These are phyloP conservation scores for Coniochaeta ligniaria DNA, from an alignment of 2,329 filamentous ascomycete species.

Conservation along the genomic window DNA sequence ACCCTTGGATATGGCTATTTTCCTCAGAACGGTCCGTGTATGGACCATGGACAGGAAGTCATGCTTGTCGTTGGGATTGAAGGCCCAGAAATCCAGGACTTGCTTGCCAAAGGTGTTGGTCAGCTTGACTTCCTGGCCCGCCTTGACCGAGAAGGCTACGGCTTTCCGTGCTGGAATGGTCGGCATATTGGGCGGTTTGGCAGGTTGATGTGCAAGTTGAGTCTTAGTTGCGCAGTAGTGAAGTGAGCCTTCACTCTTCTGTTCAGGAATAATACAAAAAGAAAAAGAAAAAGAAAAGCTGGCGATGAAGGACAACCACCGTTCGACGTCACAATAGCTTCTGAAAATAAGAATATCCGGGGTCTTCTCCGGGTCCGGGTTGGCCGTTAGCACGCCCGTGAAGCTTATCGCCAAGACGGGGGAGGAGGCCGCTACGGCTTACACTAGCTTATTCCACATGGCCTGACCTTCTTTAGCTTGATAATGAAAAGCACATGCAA, in stretches of 20 bases:
- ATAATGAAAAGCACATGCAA: too few relatives aligned
- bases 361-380: background rate
- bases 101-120: conserved; percentile 40
- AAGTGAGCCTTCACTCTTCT: too few relatives aligned
- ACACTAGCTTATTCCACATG: background rate
- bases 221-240: background rate
- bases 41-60: conserved; percentile 31
- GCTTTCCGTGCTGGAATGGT: conserved; percentile 33
- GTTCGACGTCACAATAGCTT: background rate
- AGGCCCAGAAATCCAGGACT: conserved; percentile 42
- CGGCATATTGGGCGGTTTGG: conserved; percentile 7
- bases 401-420: background rate
- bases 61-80: conserved; percentile 25
- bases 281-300: background rate
- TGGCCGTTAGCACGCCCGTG: background rate
- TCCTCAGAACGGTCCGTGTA: conserved; percentile 23
- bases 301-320: background rate
- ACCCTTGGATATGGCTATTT: conserved; percentile 18
- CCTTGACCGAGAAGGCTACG: conserved; percentile 26
- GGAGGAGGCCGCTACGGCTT: background rate
- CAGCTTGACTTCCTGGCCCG: conserved; percentile 33
- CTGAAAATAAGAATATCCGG: background rate
- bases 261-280: too few relatives aligned
- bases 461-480: too few relatives aligned
- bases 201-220: background rate